Base-by-base conservation (phyloP, 352 stramenopile genomes). In the Phytophthora chlamydospora region DNA sequence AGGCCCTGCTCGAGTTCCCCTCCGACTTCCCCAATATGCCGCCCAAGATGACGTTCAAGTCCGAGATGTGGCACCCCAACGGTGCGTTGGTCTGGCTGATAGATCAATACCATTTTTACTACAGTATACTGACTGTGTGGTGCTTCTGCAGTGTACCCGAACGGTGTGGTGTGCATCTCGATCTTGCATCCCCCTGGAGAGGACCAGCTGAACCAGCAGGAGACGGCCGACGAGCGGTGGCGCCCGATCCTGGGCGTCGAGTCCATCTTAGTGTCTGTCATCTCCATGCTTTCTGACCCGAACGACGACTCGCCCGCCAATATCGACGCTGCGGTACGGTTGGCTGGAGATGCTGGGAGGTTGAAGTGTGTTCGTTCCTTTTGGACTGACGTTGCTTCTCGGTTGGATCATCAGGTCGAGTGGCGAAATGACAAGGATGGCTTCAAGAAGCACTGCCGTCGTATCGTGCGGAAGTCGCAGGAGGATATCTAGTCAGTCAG, bases 231-330 rank as follows among this genome's bases (percentile, higher is more conserved):
- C 69, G 97, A 99, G 80, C 89, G 97, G 75, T 99, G 98, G 97
- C 87, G 97, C 60, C 97, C 97, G 16, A 99, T 99, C 67, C 84
- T 99, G 32, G 96, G 95, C 51, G 96, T 98, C 43, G 95, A 98
- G 71, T 85, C 91, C 52, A 97, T 98, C 53, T 78, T 98, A 49
- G 87, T 98, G 35, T 97, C 89, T 41, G 93, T 99, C 27, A 99
- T 99, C 73, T 99, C 95, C 6, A 99, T 99, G 97, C 90, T 99
- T 13, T 98, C 89, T 45, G 98, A 99, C 83, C 98, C 98, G 21
- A 99, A 99, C 80, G 97, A 99, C 73, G 96, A 99, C 45, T 99
- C 93, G 44, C 98, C 98, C 2, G 97, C 98, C n/a, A 99, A 99
- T 84, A 98, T 99, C 62, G 98, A 99, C 75, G 98, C 98, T 17